phyloP scores from a whole-genome alignment of 495 filamentous ascomycete species.

The Neurospora hispaniola region DNA sequence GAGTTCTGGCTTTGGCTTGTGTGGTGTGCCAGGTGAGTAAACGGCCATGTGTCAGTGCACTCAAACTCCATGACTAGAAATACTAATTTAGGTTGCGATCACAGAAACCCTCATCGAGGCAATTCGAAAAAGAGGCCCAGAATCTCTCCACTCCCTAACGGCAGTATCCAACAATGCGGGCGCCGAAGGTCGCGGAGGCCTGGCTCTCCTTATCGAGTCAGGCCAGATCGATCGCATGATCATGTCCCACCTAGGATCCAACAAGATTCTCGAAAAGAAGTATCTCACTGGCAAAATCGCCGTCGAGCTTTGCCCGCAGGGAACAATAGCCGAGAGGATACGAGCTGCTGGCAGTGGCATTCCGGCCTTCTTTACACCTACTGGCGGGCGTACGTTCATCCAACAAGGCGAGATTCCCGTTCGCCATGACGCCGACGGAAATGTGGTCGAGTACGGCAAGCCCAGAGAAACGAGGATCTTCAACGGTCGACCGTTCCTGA shows the following conservation, averaged over 20 bases:
- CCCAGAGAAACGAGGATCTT: conserved; percentile 51
- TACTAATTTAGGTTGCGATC: neutral
- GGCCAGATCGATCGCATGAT: conserved; percentile 50
- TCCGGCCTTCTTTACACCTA: conserved; percentile 56
- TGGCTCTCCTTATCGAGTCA: conserved; percentile 40
- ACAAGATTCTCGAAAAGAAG: conserved; percentile 53
- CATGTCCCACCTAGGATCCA: conserved; percentile 50
- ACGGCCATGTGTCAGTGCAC: neutral
- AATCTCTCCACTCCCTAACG: conserved; percentile 42
- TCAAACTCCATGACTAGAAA: neutral
- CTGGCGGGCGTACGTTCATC: conserved; percentile 47
- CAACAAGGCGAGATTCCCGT: conserved; percentile 52
- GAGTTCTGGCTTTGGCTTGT: conserved; percentile 52
- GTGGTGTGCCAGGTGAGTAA: conserved; percentile 45
- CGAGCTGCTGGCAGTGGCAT: conserved; percentile 56
- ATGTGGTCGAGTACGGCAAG: conserved; percentile 42
- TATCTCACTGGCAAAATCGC: conserved; percentile 52
- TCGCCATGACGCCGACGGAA: conserved; percentile 39
- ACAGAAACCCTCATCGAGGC: conserved; percentile 41
- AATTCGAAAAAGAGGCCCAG: conserved; percentile 32
- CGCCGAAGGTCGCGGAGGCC: conserved; percentile 42
- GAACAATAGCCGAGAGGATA: conserved; percentile 52
- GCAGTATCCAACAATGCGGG: conserved; percentile 60
- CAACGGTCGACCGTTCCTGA: conserved; percentile 45
- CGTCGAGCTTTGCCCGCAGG: conserved; percentile 55